phyloP scores from a whole-genome alignment of 2,329 filamentous ascomycete genomes.

The Bipolaris gigantea region DNA sequence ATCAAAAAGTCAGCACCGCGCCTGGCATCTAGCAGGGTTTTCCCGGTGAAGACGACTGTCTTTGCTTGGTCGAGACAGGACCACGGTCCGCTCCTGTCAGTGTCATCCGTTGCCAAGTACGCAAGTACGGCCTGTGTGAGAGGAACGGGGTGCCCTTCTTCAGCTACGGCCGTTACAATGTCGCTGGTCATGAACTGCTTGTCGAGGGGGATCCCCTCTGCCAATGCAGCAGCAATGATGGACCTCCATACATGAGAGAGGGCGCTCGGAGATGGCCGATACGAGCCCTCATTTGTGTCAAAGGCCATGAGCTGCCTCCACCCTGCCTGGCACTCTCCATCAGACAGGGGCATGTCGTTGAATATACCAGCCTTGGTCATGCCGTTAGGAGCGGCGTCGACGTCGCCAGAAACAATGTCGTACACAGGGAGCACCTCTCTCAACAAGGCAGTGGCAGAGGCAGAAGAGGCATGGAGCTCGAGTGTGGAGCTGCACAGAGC shows the following conservation, averaged over 20 bases:
- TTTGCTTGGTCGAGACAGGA: conserved; percentile 38
- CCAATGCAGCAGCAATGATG: conserved; percentile 47
- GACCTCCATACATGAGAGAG: conserved; percentile 54
- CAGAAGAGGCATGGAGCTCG: conserved; percentile 45
- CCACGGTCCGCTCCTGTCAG: conserved; percentile 35
- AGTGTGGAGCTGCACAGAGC: conserved; percentile 51
- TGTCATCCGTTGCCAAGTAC: conserved; percentile 35
- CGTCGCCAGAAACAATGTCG: conserved; percentile 33
- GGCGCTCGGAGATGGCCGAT: conserved; percentile 53
- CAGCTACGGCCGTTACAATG: conserved; percentile 35
- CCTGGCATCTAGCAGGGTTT: conserved; percentile 35
- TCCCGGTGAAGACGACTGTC: conserved; percentile 39
- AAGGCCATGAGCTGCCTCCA: conserved; percentile 59
- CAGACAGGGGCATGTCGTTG: conserved; percentile 56
- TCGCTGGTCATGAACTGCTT: conserved; percentile 42
- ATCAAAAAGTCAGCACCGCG: conserved; percentile 31
- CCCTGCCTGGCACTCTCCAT: conserved; percentile 53
- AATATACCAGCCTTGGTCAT: conserved; percentile 48
- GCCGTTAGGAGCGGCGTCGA: conserved; percentile 34
- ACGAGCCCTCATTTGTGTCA: conserved; percentile 47
- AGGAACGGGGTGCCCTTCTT: conserved; percentile 44
- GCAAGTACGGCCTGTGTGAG: conserved; percentile 45
- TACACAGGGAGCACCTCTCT: conserved; percentile 46
- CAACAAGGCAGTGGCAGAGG: conserved; percentile 43
- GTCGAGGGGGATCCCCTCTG: conserved; percentile 47